These are phyloP conservation scores for Coemansia sp. DNA, from an alignment of 192 early-diverging fungal genomes.

Conservation along the genomic window DNA sequence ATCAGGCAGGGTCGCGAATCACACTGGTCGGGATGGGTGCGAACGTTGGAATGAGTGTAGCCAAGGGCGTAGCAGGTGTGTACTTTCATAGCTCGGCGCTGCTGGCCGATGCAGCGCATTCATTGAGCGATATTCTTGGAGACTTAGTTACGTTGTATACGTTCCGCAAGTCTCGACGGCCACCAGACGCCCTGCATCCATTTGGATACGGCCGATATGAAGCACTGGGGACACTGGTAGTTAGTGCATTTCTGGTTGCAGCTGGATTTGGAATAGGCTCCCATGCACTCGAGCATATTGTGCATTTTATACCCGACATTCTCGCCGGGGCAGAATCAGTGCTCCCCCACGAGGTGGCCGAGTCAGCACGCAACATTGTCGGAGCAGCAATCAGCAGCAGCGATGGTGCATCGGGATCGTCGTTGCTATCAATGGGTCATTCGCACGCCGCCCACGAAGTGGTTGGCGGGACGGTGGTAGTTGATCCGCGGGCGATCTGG, in stretches of 20 bases:
- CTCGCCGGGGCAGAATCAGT: conserved; percentile 7
- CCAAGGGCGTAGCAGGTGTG: conserved; percentile 66
- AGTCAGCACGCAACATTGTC: conserved; percentile 17
- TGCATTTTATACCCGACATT: conserved; percentile 32
- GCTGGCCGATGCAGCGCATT: conserved; percentile 79
- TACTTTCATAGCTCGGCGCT: conserved; percentile 74
- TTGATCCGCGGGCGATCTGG: conserved; percentile 69
- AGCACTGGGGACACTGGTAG: conserved; percentile 62
- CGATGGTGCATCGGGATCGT: conserved; percentile 13
- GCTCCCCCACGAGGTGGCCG: neutral
- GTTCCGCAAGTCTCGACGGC: conserved; percentile 65
- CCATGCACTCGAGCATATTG: conserved; percentile 62
- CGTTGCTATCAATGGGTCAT: conserved; percentile 29
- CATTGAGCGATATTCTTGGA: conserved; percentile 69
- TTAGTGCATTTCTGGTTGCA: conserved; percentile 66
- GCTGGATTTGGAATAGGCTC: conserved; percentile 67
- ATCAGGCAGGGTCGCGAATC: conserved; percentile 62
- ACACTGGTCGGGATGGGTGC: conserved; percentile 66
- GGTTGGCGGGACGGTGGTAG: conserved; percentile 23
- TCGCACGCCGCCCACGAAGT: conserved; percentile 29
- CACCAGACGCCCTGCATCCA: conserved; percentile 63
- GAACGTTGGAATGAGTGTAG: conserved; percentile 61
- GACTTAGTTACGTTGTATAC: conserved; percentile 82
- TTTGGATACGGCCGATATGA: conserved; percentile 71
- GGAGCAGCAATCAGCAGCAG: conserved; percentile 8